These are phyloP conservation scores for Verticillium dahliae DNA, from an alignment of 2,329 filamentous ascomycete genomes.

Conservation along the genomic window DNA sequence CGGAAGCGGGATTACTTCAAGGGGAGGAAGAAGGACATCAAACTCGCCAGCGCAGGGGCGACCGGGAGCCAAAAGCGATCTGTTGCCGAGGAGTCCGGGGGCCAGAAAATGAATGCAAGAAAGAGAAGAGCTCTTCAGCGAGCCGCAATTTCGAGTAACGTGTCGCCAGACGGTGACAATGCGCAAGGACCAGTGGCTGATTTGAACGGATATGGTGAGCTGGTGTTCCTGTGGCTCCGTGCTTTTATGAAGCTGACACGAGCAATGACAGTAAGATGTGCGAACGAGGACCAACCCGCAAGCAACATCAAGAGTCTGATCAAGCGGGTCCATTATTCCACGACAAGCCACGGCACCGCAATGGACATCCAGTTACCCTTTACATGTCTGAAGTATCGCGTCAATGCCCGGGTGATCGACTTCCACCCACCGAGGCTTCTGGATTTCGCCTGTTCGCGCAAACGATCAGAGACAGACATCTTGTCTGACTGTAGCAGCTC, in stretches of 20 bases:
- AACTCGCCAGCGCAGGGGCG: constrained; percentile 19
- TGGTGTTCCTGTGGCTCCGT: not conserved
- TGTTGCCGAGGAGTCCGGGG: constrained; percentile 6
- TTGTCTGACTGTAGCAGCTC: constrained; percentile 34
- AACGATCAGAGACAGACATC: constrained; percentile 37
- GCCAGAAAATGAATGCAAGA: constrained; percentile 16
- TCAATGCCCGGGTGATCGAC: constrained; percentile 71
- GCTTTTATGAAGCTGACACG: constrained; percentile 5
- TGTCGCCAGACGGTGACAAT: constrained; percentile 15
- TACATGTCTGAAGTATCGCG: constrained; percentile 63
- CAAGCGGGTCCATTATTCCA: constrained; percentile 29
- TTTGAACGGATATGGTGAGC: constrained; percentile 24
- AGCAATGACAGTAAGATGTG: constrained; percentile 35
- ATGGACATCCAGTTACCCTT: constrained; percentile 56
- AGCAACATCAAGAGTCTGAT: constrained; percentile 33
- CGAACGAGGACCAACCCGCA: constrained; percentile 28
- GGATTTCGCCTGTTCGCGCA: constrained; percentile 57
- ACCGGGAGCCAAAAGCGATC: constrained; percentile 14
- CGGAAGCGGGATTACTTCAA: constrained; percentile 61
- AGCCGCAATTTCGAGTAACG: not conserved
- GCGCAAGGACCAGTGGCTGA: constrained; percentile 18
- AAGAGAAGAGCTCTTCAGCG: constrained; percentile 7
- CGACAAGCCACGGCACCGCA: constrained; percentile 30
- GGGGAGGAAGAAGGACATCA: constrained; percentile 31
- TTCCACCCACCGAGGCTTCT: constrained; percentile 65